Evolutionary conservation across 1,139 yeast species (phyloP).

Genomic region (Pichia sp.): DNA sequence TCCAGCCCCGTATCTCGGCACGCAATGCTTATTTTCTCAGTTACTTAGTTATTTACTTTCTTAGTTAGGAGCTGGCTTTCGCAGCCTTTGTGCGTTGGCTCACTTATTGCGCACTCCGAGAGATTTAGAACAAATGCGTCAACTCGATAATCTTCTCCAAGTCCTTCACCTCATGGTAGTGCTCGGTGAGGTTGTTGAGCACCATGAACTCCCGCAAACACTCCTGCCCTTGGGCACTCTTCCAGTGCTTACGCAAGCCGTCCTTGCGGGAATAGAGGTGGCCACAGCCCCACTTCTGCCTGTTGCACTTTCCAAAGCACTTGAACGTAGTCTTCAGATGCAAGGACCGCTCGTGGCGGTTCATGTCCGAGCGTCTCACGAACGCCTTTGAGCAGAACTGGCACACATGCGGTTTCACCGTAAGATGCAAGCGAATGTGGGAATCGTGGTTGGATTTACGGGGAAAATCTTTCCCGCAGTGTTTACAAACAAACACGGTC

Average conservation of each 20-base stretch:
- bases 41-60: too few species aligned
- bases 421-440: slow-evolving; percentile 88
- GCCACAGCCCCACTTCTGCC: slow-evolving; percentile 18
- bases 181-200: neutral
- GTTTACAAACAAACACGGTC: slow-evolving; percentile 58
- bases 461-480: slow-evolving; percentile 85
- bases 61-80: neutral
- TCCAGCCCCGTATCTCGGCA: too few species aligned
- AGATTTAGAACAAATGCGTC: slow-evolving; percentile 1
- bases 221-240: slow-evolving; percentile 11
- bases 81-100: too few species aligned
- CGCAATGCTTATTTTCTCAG: too few species aligned
- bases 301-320: slow-evolving; percentile 60
- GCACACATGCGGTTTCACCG: slow-evolving; percentile 87
- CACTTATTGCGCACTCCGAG: too few species aligned
- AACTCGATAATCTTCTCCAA: slow-evolving; percentile 12
- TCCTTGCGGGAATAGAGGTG: slow-evolving; percentile 17
- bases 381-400: slow-evolving; percentile 87
- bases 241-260: slow-evolving; percentile 19
- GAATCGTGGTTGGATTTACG: slow-evolving; percentile 90
- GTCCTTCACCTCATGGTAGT: slow-evolving; percentile 1
- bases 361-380: slow-evolving; percentile 92
- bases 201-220: slow-evolving; percentile 10
- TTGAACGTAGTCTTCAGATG: slow-evolving; percentile 84
- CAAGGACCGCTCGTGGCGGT: slow-evolving; percentile 89